Evolutionary conservation across 495 filamentous ascomycete genomes (phyloP).

Genomic region (Podospora sp.): DNA sequence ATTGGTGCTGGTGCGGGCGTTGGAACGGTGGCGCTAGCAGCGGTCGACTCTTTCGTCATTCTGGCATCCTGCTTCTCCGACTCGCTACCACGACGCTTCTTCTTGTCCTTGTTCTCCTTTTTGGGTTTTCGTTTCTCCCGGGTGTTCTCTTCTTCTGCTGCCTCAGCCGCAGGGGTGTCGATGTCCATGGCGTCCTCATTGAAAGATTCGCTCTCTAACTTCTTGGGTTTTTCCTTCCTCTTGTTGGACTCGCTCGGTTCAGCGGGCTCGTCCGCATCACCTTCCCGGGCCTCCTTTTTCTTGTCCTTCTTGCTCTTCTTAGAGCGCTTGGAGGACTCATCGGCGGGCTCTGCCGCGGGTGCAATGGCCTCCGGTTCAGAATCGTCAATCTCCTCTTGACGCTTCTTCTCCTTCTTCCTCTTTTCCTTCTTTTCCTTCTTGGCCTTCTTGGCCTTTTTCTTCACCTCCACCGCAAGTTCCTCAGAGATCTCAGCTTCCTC

Average conservation of each 20-base stretch:
- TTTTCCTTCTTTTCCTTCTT: slow-evolving; percentile 1
- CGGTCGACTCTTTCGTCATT: slow-evolving; percentile 13
- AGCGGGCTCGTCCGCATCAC: neutral
- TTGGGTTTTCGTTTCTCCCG: slow-evolving; percentile 28
- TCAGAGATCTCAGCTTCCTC: neutral
- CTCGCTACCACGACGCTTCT: slow-evolving; percentile 24
- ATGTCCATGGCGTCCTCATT: slow-evolving; percentile 24
- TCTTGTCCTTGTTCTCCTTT: slow-evolving; percentile 27
- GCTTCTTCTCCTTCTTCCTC: neutral
- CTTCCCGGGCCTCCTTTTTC: slow-evolving; percentile 14
- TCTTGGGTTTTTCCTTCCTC: slow-evolving; percentile 28
- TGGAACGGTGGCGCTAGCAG: slow-evolving; percentile 1
- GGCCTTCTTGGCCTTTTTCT: neutral
- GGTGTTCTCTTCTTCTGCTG: slow-evolving; percentile 22
- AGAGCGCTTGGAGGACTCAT: neutral
- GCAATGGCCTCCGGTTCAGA: neutral
- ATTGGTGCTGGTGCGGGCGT: slow-evolving; percentile 9
- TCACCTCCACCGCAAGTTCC: neutral
- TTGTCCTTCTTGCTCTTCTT: slow-evolving; percentile 25
- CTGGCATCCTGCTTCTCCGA: slow-evolving; percentile 10
- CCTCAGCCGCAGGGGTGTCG: neutral
- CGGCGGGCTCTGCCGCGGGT: neutral
- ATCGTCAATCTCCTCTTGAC: neutral
- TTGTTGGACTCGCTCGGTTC: neutral
- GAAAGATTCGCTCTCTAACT: slow-evolving; percentile 13